Conservation (phyloP, 225 moss, liverwort and hornwort species). For the Anthoceros angustus region DNA sequence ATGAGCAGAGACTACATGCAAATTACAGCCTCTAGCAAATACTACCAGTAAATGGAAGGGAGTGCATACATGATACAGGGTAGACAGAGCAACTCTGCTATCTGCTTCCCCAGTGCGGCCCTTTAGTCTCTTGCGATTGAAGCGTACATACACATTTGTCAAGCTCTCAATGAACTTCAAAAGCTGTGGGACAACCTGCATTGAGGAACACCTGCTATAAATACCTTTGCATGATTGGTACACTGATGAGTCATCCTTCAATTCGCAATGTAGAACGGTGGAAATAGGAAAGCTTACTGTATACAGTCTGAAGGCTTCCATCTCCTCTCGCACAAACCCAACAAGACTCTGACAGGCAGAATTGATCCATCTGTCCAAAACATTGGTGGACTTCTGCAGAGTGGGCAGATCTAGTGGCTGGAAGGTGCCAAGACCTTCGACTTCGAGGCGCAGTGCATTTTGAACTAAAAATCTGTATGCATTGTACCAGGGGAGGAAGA, state of each 20-base stretch:
- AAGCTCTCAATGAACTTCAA: slow-evolving; percentile 82
- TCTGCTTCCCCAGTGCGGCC: slow-evolving; percentile 79
- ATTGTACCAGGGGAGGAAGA: slow-evolving; percentile 94
- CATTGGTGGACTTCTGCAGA: slow-evolving; percentile 66
- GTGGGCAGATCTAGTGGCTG: slow-evolving; percentile 45
- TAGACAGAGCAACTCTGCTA: slow-evolving; percentile 71
- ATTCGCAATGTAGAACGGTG: too few species aligned
- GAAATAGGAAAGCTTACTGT: slow-evolving; percentile 29
- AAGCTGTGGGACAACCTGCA: slow-evolving; percentile 65
- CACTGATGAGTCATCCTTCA: not conserved
- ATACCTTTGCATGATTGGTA: not conserved
- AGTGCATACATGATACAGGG: slow-evolving; percentile 59
- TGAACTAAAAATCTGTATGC: slow-evolving; percentile 96
- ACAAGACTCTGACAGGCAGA: slow-evolving; percentile 87
- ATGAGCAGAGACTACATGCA: not conserved
- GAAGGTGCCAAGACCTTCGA: slow-evolving; percentile 56
- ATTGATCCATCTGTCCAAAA: slow-evolving; percentile 85
- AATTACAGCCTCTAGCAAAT: not conserved
- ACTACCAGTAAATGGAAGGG: not conserved
- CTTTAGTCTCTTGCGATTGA: slow-evolving; percentile 91
- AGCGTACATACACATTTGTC: slow-evolving; percentile 89
- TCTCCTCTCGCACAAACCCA: slow-evolving; percentile 83
- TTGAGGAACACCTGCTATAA: not conserved
- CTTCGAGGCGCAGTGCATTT: slow-evolving; percentile 65
- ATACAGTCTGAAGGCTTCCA: slow-evolving; percentile 90